Conservation (phyloP, 495 filamentous ascomycete genomes). For the Emericellopsis terricola region DNA sequence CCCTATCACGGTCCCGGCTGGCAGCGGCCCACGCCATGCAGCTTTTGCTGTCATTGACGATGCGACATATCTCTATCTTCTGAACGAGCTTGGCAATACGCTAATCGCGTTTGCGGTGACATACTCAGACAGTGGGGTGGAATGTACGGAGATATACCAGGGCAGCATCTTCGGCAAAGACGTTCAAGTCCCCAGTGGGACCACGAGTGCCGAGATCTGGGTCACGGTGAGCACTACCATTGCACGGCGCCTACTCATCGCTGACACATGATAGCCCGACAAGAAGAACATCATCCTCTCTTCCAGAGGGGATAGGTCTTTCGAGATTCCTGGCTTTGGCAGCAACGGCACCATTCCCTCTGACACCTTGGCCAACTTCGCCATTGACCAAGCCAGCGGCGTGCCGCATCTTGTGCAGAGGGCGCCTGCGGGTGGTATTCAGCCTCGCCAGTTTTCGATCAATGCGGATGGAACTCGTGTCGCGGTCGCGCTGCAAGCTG, state of each 20-base stretch:
- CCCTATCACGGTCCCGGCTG: slow-evolving; percentile 18
- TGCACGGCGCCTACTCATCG: too few species aligned
- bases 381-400: slow-evolving; percentile 28
- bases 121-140: slow-evolving; percentile 29
- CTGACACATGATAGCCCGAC: too few species aligned
- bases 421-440: slow-evolving; percentile 35
- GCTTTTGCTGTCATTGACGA: slow-evolving; percentile 32
- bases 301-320: slow-evolving; percentile 38
- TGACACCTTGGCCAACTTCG: slow-evolving; percentile 25
- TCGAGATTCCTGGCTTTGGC: slow-evolving; percentile 26
- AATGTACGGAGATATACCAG: slow-evolving; percentile 24
- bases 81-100: slow-evolving; percentile 41
- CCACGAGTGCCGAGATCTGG: slow-evolving; percentile 37
- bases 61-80: slow-evolving; percentile 40
- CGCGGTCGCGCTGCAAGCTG: slow-evolving; percentile 43
- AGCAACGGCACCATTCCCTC: slow-evolving; percentile 26
- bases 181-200: slow-evolving; percentile 13
- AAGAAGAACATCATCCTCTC: slow-evolving; percentile 41
- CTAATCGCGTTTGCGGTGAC: slow-evolving; percentile 38
- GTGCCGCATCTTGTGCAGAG: slow-evolving; percentile 29
- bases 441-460: slow-evolving; percentile 48
- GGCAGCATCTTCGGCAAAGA: slow-evolving; percentile 26
- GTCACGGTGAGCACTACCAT: slow-evolving; percentile 31
- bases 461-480: slow-evolving; percentile 41
- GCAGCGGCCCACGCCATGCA: slow-evolving; percentile 51